A percentile compares a stretch with the other conserved stretches of the same genome.
phyloP scores from a whole-genome alignment of 768 basidiomycete species.

The Cytidiella melzeri region DNA sequence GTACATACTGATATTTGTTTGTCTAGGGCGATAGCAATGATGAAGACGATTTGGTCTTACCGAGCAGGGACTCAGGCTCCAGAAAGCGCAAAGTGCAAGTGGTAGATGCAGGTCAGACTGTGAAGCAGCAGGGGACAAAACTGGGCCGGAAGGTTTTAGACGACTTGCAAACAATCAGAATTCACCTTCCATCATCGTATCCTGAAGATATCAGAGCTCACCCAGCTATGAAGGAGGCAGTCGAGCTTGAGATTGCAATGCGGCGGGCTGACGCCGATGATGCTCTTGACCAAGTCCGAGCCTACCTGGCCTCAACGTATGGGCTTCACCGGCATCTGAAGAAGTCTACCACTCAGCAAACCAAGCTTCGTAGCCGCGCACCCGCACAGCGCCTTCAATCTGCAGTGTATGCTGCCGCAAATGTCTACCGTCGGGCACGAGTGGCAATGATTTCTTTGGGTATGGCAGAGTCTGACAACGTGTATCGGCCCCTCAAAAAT shows the following conservation, averaged over 20 bases:
- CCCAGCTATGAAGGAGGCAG: background rate
- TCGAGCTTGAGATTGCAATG: background rate
- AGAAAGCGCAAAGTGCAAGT: background rate
- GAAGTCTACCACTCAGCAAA: background rate
- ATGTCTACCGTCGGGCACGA: background rate
- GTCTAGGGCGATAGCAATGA: background rate
- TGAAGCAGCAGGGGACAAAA: background rate
- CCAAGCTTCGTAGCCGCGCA: too few species aligned
- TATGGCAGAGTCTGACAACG: background rate
- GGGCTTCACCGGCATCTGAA: background rate
- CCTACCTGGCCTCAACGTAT: constrained; percentile 15
- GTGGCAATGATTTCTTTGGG: background rate
- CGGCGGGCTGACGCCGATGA: constrained; percentile 22
- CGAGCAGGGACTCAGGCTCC: background rate
- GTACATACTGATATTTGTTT: too few species aligned
- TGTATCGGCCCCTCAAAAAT: background rate
- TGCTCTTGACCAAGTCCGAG: constrained; percentile 23
- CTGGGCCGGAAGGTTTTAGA: background rate
- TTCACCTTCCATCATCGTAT: background rate
- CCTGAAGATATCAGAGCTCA: background rate
- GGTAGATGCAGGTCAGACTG: background rate
- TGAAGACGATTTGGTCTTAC: background rate
- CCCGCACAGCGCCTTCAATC: background rate
- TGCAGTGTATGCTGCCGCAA: background rate
- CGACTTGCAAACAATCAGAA: background rate